Base-by-base conservation (phyloP, 225 moss, liverwort and hornwort species). In the Pseudisothecium myosuroides region DNA sequence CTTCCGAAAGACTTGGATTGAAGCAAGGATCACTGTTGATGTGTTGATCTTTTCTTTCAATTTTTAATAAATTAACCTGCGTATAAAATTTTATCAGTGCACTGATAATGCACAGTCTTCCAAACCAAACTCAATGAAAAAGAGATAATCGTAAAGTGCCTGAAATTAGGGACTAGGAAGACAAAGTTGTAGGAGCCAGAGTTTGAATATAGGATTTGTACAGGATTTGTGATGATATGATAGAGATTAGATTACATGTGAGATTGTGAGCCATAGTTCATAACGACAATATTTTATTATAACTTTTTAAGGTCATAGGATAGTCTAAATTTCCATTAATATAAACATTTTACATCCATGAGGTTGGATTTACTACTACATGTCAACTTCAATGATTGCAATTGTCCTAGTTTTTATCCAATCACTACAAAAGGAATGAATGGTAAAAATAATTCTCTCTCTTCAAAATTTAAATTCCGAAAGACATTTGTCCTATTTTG, bases 231-330 rank as follows among this genome's bases (percentile, higher is more conserved):
- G 0, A 43, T 27, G 43, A 16, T 43, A 72, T 72, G 27, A 41
- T 16, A 27, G 9, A 71, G 16, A 69, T 69, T 14, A 71, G 14
- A 43, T 73, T 73, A 17, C 16, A 29, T 29, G 10, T 47, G 4
- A 74, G 47, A 47, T 29, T 74, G 29, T 1, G 1, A 31, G 6
- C 31, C 7, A 47, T 18, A 6, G 4, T 47, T 49, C 4, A 31
- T 47, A 31, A 75, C 49, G 20, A 49, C 2, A 7, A 20, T 12
- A 20, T 19, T 49, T 49, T 20, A 75, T 49, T 12, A 49, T 7
- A n/a, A n/a, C 11, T 7, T 18, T 17, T 11, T 6, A 17, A 11
- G 2, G 7, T 32, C 2, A 11, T 32, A 0, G 20, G 20, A 12
- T 11, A 31, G 12, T 49, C 2, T 50, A 75, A 32, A 20, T 50